These are phyloP conservation scores for Naegleria fowleri DNA, from an alignment of 208 protist genomes.

Conservation along the genomic window DNA sequence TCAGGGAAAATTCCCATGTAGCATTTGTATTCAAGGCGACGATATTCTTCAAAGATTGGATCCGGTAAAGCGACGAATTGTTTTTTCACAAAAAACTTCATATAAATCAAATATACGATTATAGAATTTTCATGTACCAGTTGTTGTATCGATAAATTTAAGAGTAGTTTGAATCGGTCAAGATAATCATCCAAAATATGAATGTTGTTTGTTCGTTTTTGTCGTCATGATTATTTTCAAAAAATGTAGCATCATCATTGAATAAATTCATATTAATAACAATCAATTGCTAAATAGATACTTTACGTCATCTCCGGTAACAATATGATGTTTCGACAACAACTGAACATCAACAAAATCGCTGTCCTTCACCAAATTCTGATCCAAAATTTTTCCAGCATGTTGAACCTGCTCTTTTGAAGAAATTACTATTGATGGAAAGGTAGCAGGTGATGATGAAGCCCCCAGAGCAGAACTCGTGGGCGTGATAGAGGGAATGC, in stretches of 20 bases:
- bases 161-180: no score
- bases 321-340: not conserved
- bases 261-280: not conserved
- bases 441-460: not conserved
- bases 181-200: no score
- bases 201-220: not conserved
- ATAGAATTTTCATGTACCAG: no score
- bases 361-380: not conserved
- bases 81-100: not conserved
- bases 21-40: conserved; percentile 39
- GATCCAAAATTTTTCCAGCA: not conserved
- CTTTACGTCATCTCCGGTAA: not conserved
- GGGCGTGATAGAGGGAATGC: no score
- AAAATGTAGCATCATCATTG: no score
- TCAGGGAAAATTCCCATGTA: conserved; percentile 51
- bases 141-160: no score
- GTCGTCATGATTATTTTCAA: no score
- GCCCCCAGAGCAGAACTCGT: no score
- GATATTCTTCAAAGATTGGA: conserved; percentile 13
- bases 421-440: not conserved
- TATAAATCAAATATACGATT: no score
- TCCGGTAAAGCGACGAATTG: not conserved
- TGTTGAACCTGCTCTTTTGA: not conserved
- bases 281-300: not conserved
- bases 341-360: not conserved